Evolutionary conservation across 2,329 filamentous ascomycete species (phyloP).

Genomic region (Fusarium denticulatum): DNA sequence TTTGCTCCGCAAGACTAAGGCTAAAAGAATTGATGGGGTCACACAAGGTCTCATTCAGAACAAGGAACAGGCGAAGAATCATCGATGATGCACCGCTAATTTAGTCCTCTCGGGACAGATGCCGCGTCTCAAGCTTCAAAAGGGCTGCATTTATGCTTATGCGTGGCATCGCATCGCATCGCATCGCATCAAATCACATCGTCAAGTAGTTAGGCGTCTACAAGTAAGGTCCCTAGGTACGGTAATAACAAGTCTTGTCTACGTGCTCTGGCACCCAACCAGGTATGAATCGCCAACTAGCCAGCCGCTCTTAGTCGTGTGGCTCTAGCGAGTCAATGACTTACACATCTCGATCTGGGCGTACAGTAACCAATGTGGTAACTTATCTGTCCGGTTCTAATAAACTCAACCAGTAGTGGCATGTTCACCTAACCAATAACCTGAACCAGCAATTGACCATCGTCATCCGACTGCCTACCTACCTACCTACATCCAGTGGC

Average conservation of each 20-base stretch:
- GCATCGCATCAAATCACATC: not conserved
- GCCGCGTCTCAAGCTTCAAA: not conserved
- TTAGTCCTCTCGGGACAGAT: slow-evolving; percentile 5
- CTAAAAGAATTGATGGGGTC: not conserved
- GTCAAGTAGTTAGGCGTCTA: not conserved
- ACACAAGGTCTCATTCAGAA: not conserved
- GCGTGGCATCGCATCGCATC: not conserved
- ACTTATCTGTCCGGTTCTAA: not conserved
- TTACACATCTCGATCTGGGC: not conserved
- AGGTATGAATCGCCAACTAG: not conserved
- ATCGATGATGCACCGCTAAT: slow-evolving; percentile 31
- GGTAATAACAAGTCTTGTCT: not conserved
- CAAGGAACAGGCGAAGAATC: slow-evolving; percentile 25
- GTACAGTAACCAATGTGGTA: not conserved
- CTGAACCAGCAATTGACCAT: not conserved
- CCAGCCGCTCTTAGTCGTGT: not conserved
- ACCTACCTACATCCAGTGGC: not conserved
- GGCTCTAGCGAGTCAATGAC: not conserved
- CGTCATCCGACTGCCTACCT: slow-evolving; percentile 2
- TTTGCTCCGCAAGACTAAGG: slow-evolving; percentile 9
- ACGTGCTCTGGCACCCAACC: not conserved
- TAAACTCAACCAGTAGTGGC: not conserved
- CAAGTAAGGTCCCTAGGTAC: not conserved
- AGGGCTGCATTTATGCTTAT: slow-evolving; percentile 3
- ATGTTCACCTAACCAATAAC: not conserved